These are phyloP conservation scores for Coniophora puteana DNA, from an alignment of 1,284 basidiomycete species.

Conservation along the genomic window DNA sequence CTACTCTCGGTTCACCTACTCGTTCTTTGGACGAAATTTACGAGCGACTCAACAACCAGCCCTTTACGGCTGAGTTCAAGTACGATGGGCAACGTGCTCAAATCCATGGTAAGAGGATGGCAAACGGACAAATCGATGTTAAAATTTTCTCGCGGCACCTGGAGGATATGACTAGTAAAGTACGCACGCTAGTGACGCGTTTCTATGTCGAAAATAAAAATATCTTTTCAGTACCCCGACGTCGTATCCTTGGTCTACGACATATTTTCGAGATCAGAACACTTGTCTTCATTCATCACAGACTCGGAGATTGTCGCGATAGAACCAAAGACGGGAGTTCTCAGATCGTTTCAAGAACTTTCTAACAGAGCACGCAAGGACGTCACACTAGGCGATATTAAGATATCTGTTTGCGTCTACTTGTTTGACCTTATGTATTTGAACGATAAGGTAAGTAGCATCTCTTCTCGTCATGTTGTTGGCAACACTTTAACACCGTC, in stretches of 20 bases:
- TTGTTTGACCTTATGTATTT: constrained; percentile 91
- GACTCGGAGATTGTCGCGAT: constrained; percentile 84
- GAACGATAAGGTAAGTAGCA: constrained; percentile 62
- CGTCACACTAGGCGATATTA: constrained; percentile 77
- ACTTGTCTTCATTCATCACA: constrained; percentile 75
- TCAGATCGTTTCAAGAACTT: constrained; percentile 84
- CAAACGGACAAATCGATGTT: constrained; percentile 43
- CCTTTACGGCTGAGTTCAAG: constrained; percentile 81
- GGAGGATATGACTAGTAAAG: constrained; percentile 90
- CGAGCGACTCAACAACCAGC: constrained; percentile 58
- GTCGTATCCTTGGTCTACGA: constrained; percentile 56
- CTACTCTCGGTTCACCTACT: constrained; percentile 79
- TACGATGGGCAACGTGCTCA: constrained; percentile 89
- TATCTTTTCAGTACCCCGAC: constrained; percentile 77
- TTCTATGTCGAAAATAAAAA: constrained; percentile 5
- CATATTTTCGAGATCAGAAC: constrained; percentile 39
- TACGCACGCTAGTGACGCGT: constrained; percentile 28
- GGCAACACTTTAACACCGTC: constrained; percentile 1
- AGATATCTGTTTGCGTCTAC: constrained; percentile 81
- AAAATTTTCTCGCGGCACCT: constrained; percentile 87
- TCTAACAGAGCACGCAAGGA: constrained; percentile 86
- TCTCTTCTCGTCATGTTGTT: not conserved
- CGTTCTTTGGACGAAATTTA: constrained; percentile 85
- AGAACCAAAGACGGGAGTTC: constrained; percentile 59
- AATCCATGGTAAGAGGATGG: constrained; percentile 63